Evolutionary conservation across 202 grass and related monocot species (phyloP), one percentile per base, ranked within the genome.

Genomic region (Bolboschoenoplectus hybrid): DNA sequence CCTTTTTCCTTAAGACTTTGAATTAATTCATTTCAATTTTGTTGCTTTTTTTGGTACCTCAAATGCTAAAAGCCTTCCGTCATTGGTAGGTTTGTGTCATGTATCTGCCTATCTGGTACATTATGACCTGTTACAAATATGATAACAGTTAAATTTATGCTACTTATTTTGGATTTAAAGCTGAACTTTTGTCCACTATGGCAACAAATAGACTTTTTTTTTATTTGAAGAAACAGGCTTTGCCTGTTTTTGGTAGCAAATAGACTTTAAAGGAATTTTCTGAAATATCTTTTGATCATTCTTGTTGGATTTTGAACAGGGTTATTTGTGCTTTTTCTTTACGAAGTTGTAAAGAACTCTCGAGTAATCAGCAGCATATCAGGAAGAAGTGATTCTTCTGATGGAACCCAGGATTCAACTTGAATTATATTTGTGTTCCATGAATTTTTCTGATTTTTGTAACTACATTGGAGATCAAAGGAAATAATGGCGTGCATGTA

Each of bases 281-380:
- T 71, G 2, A 44, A 69, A 52, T 82, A 69, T 35, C 17, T 36
- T 75, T 73, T 85, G 39, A 57, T 56, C 69, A 38, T 8, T 70
- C 7, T 84, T 71, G 43, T 43, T 20, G 50, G 58, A 36, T 63
- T 13, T 52, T 89, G 63, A 3, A 63, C 87, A 97, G 95, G 87
- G 14, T 74, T 97, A 1, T 97, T 90, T 76, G 75, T 90, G 73
- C 91, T 94, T 87, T 99, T 86, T 82, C 85, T 99, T 67, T 97
- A 94, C 76, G 86, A 88, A 87, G 87, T 99, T 88, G 93, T 76
- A 7, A 91, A 92, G 76, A 92, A 89, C 79, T 91, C 89, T 20
- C 85, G 87, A 61, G 87, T 91, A 34, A 87, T 98, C 40, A 87
- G 89, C 44, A 87, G 81, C 83, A 36, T 92, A 50, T 73, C 83